Conservation (phyloP, 140 eudicot species). For the Flaveria floridana region DNA sequence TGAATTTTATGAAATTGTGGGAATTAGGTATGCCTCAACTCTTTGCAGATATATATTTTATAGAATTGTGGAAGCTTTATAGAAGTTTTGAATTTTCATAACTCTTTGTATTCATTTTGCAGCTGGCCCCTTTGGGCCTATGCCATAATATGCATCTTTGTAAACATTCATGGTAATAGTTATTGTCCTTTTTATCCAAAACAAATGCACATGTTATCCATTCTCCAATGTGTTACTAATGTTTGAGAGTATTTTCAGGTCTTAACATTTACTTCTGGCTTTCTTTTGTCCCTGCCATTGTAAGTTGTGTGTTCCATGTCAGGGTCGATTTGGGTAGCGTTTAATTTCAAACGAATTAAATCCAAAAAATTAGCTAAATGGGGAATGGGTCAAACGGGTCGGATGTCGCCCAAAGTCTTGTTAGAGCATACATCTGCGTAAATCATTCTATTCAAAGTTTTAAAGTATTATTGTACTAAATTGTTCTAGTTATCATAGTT, state of each 20-base stretch:
- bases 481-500: not conserved
- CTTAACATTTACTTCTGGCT: conserved; percentile 96
- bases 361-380: not conserved
- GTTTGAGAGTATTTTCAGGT: conserved; percentile 46
- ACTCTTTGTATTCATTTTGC: conserved; percentile 33
- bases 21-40: conserved; percentile 60
- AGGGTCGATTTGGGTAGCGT: not conserved
- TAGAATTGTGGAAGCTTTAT: not conserved
- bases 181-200: not conserved
- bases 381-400: not conserved
- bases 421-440: not conserved
- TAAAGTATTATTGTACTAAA: not conserved
- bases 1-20: conserved; percentile 87
- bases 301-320: conserved; percentile 42
- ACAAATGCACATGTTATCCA: not conserved
- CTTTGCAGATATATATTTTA: not conserved
- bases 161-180: conserved; percentile 76
- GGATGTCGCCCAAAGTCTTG: not conserved
- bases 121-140: conserved; percentile 99
- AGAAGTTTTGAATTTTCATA: not conserved
- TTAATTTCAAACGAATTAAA: not conserved
- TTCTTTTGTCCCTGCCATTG: conserved; percentile 87
- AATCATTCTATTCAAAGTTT: not conserved
- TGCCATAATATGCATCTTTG: conserved; percentile 85
- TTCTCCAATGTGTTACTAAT: conserved; percentile 1